Conservation (phyloP, 2,329 filamentous ascomycete genomes). For the Aaosphaeria pasadenensis region DNA sequence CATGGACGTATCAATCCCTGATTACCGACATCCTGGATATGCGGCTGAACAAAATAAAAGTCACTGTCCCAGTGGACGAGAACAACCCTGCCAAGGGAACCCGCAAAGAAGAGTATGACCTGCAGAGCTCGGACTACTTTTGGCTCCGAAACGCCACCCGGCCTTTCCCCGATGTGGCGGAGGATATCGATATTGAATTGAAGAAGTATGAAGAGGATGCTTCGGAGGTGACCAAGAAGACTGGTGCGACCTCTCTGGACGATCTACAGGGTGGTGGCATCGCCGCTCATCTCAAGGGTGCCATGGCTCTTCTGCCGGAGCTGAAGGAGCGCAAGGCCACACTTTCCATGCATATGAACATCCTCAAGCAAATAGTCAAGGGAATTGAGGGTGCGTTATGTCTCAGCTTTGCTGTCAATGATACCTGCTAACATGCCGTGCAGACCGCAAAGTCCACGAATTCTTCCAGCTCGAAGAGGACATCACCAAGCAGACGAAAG, state of each 20-base stretch:
- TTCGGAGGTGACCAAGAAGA: conserved; percentile 90
- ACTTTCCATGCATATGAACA: conserved; percentile 99
- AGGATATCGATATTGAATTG: conserved; percentile 91
- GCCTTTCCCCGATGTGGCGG: conserved; percentile 92
- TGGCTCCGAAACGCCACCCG: conserved; percentile 89
- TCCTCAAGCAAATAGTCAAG: conserved; percentile 72
- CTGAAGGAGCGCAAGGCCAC: conserved; percentile 79
- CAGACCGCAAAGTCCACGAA: conserved; percentile 85
- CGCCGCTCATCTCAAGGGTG: conserved; percentile 91
- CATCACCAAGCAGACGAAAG: conserved; percentile 85
- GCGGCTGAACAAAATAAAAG: conserved; percentile 89
- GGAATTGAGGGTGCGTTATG: conserved; percentile 66
- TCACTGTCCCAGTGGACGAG: conserved; percentile 80
- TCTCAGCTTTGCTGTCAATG: background rate
- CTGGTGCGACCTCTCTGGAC: conserved; percentile 86
- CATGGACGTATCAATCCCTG: conserved; percentile 84
- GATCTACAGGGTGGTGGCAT: conserved; percentile 90
- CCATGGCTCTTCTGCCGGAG: conserved; percentile 89
- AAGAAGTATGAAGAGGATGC: conserved; percentile 95
- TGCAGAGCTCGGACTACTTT: conserved; percentile 90
- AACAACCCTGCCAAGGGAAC: conserved; percentile 68
- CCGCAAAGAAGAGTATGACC: conserved; percentile 86
- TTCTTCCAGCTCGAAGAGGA: conserved; percentile 95
- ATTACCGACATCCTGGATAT: conserved; percentile 76
- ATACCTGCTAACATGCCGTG: conserved; percentile 2